phyloP scores from a whole-genome alignment of 208 protist genomes.

The Leishmania mexicana region DNA sequence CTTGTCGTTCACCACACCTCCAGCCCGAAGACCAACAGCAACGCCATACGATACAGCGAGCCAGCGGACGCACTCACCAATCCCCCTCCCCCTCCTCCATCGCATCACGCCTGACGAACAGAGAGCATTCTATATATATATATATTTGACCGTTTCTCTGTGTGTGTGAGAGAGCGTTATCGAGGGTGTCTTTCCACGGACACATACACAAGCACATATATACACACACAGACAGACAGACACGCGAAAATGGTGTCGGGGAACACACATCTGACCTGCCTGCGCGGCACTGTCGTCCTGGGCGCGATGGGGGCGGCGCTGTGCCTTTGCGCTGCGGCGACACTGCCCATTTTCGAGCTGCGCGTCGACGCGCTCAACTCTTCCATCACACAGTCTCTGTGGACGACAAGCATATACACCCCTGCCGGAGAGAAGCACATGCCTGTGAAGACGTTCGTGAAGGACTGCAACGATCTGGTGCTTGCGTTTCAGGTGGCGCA shows the following conservation, averaged over 20 bases:
- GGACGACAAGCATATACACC: conserved; percentile 37
- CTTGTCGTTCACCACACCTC: neutral
- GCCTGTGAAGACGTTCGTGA: conserved; percentile 13
- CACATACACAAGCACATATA: neutral
- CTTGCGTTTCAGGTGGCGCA: conserved; percentile 30
- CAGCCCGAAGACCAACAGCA: neutral
- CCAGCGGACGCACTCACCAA: neutral
- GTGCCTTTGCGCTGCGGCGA: conserved; percentile 2
- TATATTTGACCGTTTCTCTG: neutral
- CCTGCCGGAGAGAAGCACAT: conserved; percentile 27
- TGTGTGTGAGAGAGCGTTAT: neutral
- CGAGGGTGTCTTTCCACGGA: neutral
- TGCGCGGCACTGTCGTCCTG: conserved; percentile 23
- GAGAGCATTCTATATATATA: neutral
- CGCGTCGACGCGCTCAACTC: conserved; percentile 13
- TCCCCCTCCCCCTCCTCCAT: neutral
- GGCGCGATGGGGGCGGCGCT: conserved; percentile 5
- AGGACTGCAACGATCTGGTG: conserved; percentile 23
- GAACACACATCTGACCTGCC: conserved; percentile 11
- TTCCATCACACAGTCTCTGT: conserved; percentile 39
- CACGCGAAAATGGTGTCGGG: conserved; percentile 10
- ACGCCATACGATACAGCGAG: neutral
- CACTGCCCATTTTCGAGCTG: conserved; percentile 28
- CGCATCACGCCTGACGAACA: neutral
- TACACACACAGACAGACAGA: neutral